Evolutionary conservation across 2,329 filamentous ascomycete species (phyloP), one percentile per base, ranked within the genome.

Genomic region (Xylariaceae sp.): DNA sequence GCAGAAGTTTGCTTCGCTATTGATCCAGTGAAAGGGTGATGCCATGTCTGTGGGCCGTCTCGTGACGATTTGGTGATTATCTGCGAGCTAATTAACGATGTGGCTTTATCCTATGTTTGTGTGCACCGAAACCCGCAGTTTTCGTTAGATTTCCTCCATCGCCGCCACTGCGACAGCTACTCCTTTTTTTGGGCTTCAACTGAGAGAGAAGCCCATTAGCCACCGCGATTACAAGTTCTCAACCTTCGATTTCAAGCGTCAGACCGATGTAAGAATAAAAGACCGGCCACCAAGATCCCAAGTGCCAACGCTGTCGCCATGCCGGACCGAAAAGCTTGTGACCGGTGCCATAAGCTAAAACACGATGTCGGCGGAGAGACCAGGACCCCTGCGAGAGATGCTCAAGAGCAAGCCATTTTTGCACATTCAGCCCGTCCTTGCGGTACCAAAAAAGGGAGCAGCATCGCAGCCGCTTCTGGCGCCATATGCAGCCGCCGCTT

Each of bases 321-420:
- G 24, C 36, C 34, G 23, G 41, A 53, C 45, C 63, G 68, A 40
- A 67, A 65, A 40, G 67, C 67, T 40, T 71, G 67, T 53, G 67
- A 71, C 51, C 63, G 66, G 44, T 71, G 67, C 48, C 68, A 70
- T 48, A 52, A 52, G 13, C 66, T 70, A 50, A 71, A 70, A 51
- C 58, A 41, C 65, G 62, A 46, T 70, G 67, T 55, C 69, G 65
- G 50, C 61, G 67, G 34, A 51, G 56, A 40, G 59, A 57, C 41
- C 60, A 62, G 36, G 62, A 64, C 33, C 49, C 61, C 14, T 70
- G 68, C 49, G 64, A 69, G 50, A 57, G 67, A 9, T 71, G 67
- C 44, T 46, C 62, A 16, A 59, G 63, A 40, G 60, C 69, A 40
- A 62, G 62, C 34, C 57, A 61, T 3, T 57, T 64, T 44, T 70